Base-by-base conservation (phyloP, 208 protist species). In the Trichomonas vaginalis region DNA sequence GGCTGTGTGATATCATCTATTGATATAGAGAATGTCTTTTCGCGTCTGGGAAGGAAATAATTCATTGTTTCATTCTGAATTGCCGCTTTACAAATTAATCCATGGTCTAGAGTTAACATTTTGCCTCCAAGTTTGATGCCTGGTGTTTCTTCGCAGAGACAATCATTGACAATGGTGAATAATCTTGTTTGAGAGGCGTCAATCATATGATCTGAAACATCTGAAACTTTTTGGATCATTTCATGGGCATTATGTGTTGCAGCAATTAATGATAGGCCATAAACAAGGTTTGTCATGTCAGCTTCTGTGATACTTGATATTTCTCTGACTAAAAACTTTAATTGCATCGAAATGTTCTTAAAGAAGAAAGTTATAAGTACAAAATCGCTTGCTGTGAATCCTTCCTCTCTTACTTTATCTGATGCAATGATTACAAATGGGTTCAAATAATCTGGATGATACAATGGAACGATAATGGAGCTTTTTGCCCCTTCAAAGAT, bases 1-100 rank as follows among this genome's bases (percentile, higher is more conserved):
- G 86, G 86, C 35, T 92, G 40, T n/a, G 45, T 92, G 6, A 92
- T 92, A 92, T 92, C 86, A 92, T 92, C 86, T 27, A 51, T 27
- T 14, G 0, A 15, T 17, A 48, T 32, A 39, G 86, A 92, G 17
- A 92, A 92, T 39, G 48, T 21, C 27, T 35, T n/a, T 51, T 92
- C 86, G 0, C 86, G 23, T 92, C 86, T 21, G 3, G 86, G 86
- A 27, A 92, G n/a, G 15, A 92, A 23, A 39, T 56, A 92, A 51
- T 92, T 92, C 8, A 45, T 23, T 39, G 86, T 56, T 51, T 92
- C 45, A 21, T 51, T 39, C 8, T 35, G 14, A 92, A 92, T 92
- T 35, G 37, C 45, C 0, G 40, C 4, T 37, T 92, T 92, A 15
- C 86, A 23, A 39, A 92, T 47, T 15, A 92, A 39, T 32, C 86